Evolutionary conservation across 2,329 filamentous ascomycete species (phyloP), one percentile per base, ranked within the genome.

Genomic region (Elsinoe ampelina): DNA sequence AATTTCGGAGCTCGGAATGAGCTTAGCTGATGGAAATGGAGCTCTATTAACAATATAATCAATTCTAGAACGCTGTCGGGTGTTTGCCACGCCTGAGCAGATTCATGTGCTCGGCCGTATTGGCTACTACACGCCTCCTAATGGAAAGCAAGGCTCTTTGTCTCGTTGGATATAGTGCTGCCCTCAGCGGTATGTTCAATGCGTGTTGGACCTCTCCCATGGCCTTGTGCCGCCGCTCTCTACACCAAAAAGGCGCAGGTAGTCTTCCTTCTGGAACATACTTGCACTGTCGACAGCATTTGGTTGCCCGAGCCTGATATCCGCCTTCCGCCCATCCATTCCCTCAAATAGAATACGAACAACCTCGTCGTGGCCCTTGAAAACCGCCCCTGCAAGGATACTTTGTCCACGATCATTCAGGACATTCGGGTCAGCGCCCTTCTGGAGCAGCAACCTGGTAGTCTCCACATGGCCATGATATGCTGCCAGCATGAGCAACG

Each of bases 401-500:
- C 82, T 86, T 70, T 89, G 86, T 0, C 82, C 82, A 43, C 80
- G 71, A 59, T 84, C 85, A 60, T 89, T 89, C 26, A 87, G 65
- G 1, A 78, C 74, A 67, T 89, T 87, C 0, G 84, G 77, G 63
- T 88, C 83, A 1, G 83, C 84, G 1, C 83, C 82, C 58, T 81
- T 75, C 26, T 79, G 72, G 1, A 88, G 68, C 10, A 89, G 75
- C 58, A 85, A 73, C 47, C 72, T 74, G 22, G 84, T 82, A 0
- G 86, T 76, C 0, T 78, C 73, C 1, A 77, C 74, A 56, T 87
- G 82, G 10, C 84, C 84, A 62, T 87, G 79, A 63, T 89, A 89
- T 0, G 84, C 78, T 0, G 85, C 81, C 1, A 89, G 77, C 86
- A 89, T 89, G 58, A 89, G 73, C 59, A 89, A 69, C n/a, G 80